Evolutionary conservation across 2,329 filamentous ascomycete genomes (phyloP), one percentile per base, ranked within the genome.

Genomic region (Aureobasidium lini): DNA sequence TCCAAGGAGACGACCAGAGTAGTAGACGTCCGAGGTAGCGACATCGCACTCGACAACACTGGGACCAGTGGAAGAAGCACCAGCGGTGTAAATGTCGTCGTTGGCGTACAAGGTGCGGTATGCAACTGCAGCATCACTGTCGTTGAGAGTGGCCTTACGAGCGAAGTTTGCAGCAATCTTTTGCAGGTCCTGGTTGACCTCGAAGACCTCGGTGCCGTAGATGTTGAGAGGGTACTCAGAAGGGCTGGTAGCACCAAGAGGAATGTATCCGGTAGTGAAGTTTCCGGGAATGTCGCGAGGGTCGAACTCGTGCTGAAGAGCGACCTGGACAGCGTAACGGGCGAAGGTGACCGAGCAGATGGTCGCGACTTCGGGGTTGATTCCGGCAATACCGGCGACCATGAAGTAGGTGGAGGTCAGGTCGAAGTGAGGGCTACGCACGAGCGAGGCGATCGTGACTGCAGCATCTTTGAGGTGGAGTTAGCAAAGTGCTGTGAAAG

Each of bases 301-400:
- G 65, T 90, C 87, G 62, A 91, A 82, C 71, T 91, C 88, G 64
- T 90, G 88, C 70, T 91, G 87, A 57, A 90, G 75, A 0, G 84
- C 87, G 2, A 90, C 86, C 68, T 91, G 88, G 5, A 91, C 80
- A 0, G 86, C 82, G 67, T 84, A 92, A 23, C 82, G 80, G 39
- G 84, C 81, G 57, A 92, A 82, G 1, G 85, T 85, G 0, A 89
- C 86, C 42, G 81, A 80, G 46, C 81, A 83, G 4, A 88, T 77
- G 0, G 87, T 89, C 23, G 80, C 84, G 29, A 83, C 73, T 62
- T 85, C 81, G 0, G 88, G 88, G 69, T 84, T 90, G 44, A 89
- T 78, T n/a, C 88, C 88, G 1, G 84, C 87, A 62, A 92, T 90
- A 2, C 88, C 88, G 1, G 80, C 83, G 32, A 89, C 71, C 60